Evolutionary conservation across 441 rosid species (phyloP), one percentile per base, ranked within the genome.

Genomic region (Syzygium malaccense): DNA sequence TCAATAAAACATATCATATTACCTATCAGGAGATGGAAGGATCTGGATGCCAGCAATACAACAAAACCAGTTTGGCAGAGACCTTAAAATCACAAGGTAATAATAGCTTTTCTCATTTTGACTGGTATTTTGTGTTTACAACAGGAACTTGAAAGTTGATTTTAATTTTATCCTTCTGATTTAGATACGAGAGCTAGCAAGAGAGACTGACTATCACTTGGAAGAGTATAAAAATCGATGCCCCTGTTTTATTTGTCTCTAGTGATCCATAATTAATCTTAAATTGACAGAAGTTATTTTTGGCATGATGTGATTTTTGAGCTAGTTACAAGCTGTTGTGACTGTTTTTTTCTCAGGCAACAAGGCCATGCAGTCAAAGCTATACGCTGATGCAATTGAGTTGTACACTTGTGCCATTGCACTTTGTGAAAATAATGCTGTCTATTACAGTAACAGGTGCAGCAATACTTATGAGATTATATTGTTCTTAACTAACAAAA

Each of bases 391-490:
- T 71, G 98, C 99, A 85, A 91, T 96, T 88, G 95, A 96, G 88
- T 88, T 95, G 90, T 97, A 97, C 94, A 90, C 97, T 88, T 91
- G 93, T 89, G 98, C 98, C 55, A 94, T 96, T 90, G 92, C 97
- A 54, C 96, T 97, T 45, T 83, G 89, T 26, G 94, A 94, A 91
- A 89, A 93, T 48, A 96, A 95, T 88, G 97, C 99, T 89, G 95
- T 97, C 88, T 97, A 95, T 92, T 95, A 94, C 92, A 94, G 97
- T 91, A 97, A 97, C 95, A 94, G 99, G 98, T 97, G 90, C 89
- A 83, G n/a, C 88, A 58, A 86, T 86, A 32, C 87, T 86, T 85
- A 12, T 32, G 25, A 57, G 32, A 60, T 56, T 79, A 64, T 53
- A 54, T 57, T 57, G 48, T 86, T 49, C 30, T 87, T 32, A 14